Conservation (phyloP, 1,139 yeast genomes). For the Casaregolazyma suthepensis region DNA sequence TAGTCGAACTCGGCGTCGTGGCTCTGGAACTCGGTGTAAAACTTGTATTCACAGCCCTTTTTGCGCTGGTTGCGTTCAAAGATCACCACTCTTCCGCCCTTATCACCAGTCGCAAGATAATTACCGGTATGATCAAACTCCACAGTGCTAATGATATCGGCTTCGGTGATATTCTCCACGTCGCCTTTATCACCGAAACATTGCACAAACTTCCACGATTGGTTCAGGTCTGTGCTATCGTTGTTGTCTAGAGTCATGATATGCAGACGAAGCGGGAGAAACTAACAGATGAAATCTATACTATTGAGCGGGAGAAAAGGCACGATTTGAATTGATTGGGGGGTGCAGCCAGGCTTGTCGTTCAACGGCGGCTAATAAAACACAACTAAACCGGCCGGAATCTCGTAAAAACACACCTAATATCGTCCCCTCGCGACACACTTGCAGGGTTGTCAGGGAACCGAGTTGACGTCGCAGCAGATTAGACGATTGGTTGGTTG, state of each 20-base stretch:
- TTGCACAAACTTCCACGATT: conserved; percentile 39
- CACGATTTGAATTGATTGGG: too few species aligned
- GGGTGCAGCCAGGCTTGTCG: too few species aligned
- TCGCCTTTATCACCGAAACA: conserved; percentile 99
- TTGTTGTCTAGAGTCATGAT: conserved; percentile 4
- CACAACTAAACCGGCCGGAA: neutral
- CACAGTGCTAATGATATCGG: conserved; percentile 94
- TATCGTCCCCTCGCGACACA: neutral
- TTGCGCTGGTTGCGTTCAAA: conserved; percentile 83
- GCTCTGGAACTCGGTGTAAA: conserved; percentile 94
- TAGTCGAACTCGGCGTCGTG: conserved; percentile 99
- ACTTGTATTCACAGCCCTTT: conserved; percentile 87
- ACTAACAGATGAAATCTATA: neutral
- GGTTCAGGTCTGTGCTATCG: conserved; percentile 28
- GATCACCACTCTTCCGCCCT: conserved; percentile 95
- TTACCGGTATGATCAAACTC: conserved; percentile 95
- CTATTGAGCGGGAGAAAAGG: too few species aligned
- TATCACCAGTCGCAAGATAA: conserved; percentile 95
- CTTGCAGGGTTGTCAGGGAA: neutral
- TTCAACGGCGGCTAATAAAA: too few species aligned
- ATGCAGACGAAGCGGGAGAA: too few species aligned
- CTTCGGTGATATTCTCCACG: conserved; percentile 91
- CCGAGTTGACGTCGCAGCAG: neutral
- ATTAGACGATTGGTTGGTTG: neutral
- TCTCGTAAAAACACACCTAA: neutral